A percentile compares a stretch with the other conserved stretches of the same genome.
These are phyloP conservation scores for Wakefieldia striispora DNA, from an alignment of 768 basidiomycete species.

Conservation along the genomic window DNA sequence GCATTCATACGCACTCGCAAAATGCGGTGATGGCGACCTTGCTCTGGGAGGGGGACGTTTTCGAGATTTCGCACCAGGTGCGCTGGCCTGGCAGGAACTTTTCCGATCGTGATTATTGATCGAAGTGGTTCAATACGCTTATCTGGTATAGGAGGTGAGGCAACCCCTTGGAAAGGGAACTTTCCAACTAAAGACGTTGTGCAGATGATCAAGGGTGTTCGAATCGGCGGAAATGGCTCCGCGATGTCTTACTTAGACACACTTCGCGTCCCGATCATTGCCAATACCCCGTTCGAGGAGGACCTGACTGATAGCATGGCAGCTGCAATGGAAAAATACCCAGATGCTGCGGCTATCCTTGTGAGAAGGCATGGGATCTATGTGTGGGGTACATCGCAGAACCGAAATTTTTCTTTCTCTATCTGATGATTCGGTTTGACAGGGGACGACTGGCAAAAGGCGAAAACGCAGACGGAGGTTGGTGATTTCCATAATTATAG, in stretches of 20 bases:
- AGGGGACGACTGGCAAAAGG: slow-evolving; percentile 80
- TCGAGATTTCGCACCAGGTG: slow-evolving; percentile 83
- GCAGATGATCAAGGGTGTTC: slow-evolving; percentile 91
- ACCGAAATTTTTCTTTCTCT: neutral
- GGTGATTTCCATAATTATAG: neutral
- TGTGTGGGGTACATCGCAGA: slow-evolving; percentile 67
- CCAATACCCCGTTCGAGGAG: slow-evolving; percentile 89
- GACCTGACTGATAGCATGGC: slow-evolving; percentile 89
- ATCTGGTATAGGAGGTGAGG: slow-evolving; percentile 39
- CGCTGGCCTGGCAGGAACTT: neutral
- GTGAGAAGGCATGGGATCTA: slow-evolving; percentile 81
- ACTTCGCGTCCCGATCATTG: slow-evolving; percentile 82
- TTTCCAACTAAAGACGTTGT: neutral
- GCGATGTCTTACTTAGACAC: slow-evolving; percentile 84
- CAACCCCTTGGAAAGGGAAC: neutral
- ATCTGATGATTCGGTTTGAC: slow-evolving; percentile 10
- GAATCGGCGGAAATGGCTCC: slow-evolving; percentile 70
- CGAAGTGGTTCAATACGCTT: neutral
- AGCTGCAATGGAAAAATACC: slow-evolving; percentile 75
- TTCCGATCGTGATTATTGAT: slow-evolving; percentile 1
- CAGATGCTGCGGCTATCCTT: slow-evolving; percentile 74
- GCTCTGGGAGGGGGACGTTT: slow-evolving; percentile 66
- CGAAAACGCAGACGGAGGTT: slow-evolving; percentile 86
- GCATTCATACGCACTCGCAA: slow-evolving; percentile 90
- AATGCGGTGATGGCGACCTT: slow-evolving; percentile 88